Percentiles rank a stretch among this genome's conserved stretches.
phyloP scores from a whole-genome alignment of 139 green algal species.

The Micromonas commoda region DNA sequence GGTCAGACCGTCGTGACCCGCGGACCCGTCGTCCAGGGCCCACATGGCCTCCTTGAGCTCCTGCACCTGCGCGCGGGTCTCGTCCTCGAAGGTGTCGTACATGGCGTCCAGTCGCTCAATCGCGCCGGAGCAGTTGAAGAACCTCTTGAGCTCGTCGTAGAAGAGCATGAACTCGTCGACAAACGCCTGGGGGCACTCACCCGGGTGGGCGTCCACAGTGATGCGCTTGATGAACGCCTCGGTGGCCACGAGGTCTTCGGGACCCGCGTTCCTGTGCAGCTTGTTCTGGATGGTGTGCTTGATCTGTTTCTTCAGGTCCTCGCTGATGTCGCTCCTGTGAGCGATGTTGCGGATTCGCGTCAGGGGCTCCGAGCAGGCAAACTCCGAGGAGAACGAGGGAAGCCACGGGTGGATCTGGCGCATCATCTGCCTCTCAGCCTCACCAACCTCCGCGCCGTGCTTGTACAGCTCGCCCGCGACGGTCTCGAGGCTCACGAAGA shows the following conservation, averaged over 20 bases:
- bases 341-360: slow-evolving; percentile 97
- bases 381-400: slow-evolving; percentile 82
- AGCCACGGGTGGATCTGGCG: slow-evolving; percentile 51
- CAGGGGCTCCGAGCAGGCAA: slow-evolving; percentile 72
- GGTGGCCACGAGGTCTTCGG: slow-evolving; percentile 91
- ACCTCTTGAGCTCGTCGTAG: slow-evolving; percentile 83
- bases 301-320: slow-evolving; percentile 76
- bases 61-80: neutral
- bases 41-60: neutral
- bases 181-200: slow-evolving; percentile 70
- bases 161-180: slow-evolving; percentile 85
- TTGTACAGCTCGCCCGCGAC: neutral
- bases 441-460: neutral
- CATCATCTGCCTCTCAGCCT: neutral
- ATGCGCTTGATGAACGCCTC: slow-evolving; percentile 81
- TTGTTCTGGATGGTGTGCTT: slow-evolving; percentile 99
- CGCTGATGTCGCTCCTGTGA: slow-evolving; percentile 58
- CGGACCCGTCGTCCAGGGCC: neutral
- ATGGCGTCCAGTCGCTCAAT: slow-evolving; percentile 48
- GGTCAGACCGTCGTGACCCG: neutral
- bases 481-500: slow-evolving; percentile 54
- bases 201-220: neutral
- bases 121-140: slow-evolving; percentile 85
- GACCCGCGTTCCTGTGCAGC: slow-evolving; percentile 93
- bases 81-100: neutral